These are phyloP conservation scores for Pleurotus platypus DNA, from an alignment of 768 basidiomycete species.

Conservation along the genomic window DNA sequence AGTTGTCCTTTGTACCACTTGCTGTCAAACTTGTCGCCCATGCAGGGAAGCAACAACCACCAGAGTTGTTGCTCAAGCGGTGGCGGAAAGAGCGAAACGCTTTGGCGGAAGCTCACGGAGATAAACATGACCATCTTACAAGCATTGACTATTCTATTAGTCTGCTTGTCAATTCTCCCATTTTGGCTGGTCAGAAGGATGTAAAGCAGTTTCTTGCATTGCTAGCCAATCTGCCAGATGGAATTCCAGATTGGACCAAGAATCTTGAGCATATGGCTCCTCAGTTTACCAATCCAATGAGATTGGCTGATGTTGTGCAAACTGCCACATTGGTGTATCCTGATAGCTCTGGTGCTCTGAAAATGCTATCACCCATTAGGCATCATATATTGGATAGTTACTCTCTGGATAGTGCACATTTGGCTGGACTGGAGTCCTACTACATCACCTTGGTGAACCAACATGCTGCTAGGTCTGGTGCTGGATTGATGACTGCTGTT, in stretches of 20 bases:
- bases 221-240: constrained; percentile 3
- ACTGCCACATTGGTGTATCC: constrained; percentile 4
- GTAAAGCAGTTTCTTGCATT: constrained; percentile 4
- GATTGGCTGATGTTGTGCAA: constrained; percentile 7
- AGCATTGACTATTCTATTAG: constrained; percentile 7
- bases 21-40: constrained; percentile 31
- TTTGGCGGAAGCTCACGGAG: background rate
- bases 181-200: background rate
- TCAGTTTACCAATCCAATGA: background rate
- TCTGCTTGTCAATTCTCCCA: constrained; percentile 8
- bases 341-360: constrained; percentile 2
- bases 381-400: constrained; percentile 2
- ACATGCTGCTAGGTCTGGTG: constrained; percentile 1
- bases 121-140: constrained; percentile 4
- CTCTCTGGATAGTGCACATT: background rate
- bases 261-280: constrained; percentile 1
- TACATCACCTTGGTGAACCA: constrained; percentile 3
- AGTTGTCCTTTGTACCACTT: constrained; percentile 26
- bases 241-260: constrained; percentile 1
- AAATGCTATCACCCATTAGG: constrained; percentile 5
- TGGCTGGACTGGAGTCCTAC: constrained; percentile 5
- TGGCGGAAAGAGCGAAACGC: constrained; percentile 7
- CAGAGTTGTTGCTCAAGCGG: constrained; percentile 9
- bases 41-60: constrained; percentile 7
- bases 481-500: background rate